phyloP scores from a whole-genome alignment of 75 land plant genomes.

The Pinus albicaulis region DNA sequence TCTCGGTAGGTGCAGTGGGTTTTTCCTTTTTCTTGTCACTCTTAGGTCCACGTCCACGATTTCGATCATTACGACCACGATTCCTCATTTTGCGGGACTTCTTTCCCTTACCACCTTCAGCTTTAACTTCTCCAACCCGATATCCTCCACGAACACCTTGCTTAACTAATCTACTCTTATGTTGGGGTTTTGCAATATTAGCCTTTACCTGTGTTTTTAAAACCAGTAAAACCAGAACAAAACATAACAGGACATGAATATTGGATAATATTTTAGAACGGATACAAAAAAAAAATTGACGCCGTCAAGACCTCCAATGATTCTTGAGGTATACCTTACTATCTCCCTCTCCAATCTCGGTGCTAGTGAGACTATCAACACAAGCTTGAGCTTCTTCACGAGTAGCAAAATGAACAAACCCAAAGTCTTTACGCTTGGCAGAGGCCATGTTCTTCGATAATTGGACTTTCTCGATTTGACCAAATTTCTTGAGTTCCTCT shows the following conservation, averaged over 20 bases:
- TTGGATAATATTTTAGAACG: neutral
- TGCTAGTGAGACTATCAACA: slow-evolving; percentile 42
- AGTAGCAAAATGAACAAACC: slow-evolving; percentile 40
- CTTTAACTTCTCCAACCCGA: slow-evolving; percentile 12
- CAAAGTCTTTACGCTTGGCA: slow-evolving; percentile 59
- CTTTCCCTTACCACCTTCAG: neutral
- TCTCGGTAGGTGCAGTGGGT: neutral
- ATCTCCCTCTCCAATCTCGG: slow-evolving; percentile 49
- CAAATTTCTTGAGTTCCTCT: slow-evolving; percentile 41
- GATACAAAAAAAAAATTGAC: neutral
- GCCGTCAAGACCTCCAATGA: neutral
- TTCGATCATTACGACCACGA: neutral
- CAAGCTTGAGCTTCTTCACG: slow-evolving; percentile 57
- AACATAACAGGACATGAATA: neutral
- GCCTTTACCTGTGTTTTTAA: slow-evolving; percentile 38
- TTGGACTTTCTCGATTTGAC: slow-evolving; percentile 50
- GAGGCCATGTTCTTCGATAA: slow-evolving; percentile 39
- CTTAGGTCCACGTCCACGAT: slow-evolving; percentile 7
- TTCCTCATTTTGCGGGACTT: slow-evolving; percentile 2
- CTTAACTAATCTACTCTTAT: slow-evolving; percentile 37
- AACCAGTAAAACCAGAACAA: neutral
- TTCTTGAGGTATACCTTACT: slow-evolving; percentile 27
- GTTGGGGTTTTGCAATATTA: slow-evolving; percentile 40
- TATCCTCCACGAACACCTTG: slow-evolving; percentile 49
- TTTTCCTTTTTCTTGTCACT: neutral